These are phyloP conservation scores for Fusarium phyllophilum DNA, from an alignment of 2,329 filamentous ascomycete genomes.

Conservation along the genomic window DNA sequence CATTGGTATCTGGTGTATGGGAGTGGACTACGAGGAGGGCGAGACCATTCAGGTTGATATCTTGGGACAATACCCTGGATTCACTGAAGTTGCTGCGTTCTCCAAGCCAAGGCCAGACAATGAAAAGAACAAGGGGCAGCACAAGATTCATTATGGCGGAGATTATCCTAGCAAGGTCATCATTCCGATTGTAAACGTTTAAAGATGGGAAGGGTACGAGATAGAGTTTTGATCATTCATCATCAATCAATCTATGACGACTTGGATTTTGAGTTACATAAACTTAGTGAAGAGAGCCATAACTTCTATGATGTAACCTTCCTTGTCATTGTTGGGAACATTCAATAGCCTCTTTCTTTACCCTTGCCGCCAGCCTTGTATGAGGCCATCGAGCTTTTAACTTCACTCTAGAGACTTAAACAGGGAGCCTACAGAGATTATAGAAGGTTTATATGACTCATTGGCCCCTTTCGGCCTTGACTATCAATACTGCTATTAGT, in stretches of 20 bases:
- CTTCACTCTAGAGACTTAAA: background rate
- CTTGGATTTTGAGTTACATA: background rate
- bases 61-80: conserved; percentile 12
- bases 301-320: background rate
- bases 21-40: conserved; percentile 7
- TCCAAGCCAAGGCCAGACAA: conserved; percentile 12
- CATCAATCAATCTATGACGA: background rate
- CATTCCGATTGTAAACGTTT: conserved; percentile 25
- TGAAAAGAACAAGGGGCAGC: conserved; percentile 21
- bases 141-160: conserved; percentile 28
- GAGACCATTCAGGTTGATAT: conserved; percentile 10
- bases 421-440: no score
- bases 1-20: conserved; percentile 21
- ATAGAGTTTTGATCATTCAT: background rate
- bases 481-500: no score
- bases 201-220: no score
- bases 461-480: no score
- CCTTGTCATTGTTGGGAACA: background rate
- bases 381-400: background rate
- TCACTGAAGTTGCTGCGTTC: conserved; percentile 6
- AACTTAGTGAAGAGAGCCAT: background rate
- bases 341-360: background rate
- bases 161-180: conserved; percentile 35
- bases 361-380: background rate
- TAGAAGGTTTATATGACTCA: no score